Evolutionary conservation across 495 filamentous ascomycete species (phyloP), one percentile per base, ranked within the genome.

Genomic region (Parathielavia appendiculata): DNA sequence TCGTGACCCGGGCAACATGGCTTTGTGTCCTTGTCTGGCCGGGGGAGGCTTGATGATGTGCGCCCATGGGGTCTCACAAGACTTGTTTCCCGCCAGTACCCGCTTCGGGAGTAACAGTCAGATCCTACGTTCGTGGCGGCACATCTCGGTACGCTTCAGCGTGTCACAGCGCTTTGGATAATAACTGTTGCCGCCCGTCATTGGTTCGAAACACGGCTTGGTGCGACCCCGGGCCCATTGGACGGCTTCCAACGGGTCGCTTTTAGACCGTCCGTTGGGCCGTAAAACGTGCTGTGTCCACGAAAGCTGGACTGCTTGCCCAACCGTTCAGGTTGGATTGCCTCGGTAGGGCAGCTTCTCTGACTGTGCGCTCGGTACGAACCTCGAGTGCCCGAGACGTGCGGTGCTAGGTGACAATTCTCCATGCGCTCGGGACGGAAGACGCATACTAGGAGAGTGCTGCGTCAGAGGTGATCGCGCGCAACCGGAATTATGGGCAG

Each of bases 91-190:
- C 59, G 26, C 50, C 36, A 51, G 41, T 58, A 54, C 60, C 51
- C 50, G 40, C 58, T 22, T 35, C 13, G 49, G 44, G 41, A 51
- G 48, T 47, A 63, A 43, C 48, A 65, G 65, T 69, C 67, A 68
- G 63, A 63, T 67, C 53, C 65, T 65, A 69, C 64, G 61, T 59
- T 63, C 47, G 49, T 30, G 49, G 57, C 48, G 40, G 41, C 43
- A 53, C 39, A 39, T 30, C 50, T 53, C 20, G 53, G 53, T 36
- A 43, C 49, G 49, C 57, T 51, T 52, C 48, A 46, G 48, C 8
- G 56, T 46, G 53, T 39, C 46, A 46, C 56, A 52, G 51, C 56
- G 36, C 52, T 14, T 46, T 57, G 38, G 52, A 51, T 60, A 63
- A 63, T 63, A 57, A 50, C 53, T 26, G 34, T 30, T 26, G 58